Conservation (phyloP, 805 yeast species). For the Lipomyces mesembrius region DNA sequence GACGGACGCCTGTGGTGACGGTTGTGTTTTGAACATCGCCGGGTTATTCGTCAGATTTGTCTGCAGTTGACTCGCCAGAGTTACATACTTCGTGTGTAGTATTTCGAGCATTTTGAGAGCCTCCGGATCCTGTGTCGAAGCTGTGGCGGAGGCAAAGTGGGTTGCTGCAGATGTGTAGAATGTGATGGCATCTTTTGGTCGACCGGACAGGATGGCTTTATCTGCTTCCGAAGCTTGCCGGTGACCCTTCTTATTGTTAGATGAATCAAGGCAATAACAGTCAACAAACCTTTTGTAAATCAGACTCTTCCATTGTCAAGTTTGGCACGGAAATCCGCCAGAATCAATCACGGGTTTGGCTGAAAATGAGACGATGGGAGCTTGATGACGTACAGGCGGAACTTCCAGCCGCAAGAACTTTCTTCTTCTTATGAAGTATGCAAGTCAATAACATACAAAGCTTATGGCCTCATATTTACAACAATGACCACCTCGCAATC, state of each 20-base stretch:
- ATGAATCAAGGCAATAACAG: not conserved
- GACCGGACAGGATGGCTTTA: conserved; percentile 33
- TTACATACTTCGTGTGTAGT: conserved; percentile 23
- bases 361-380: not conserved
- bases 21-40: conserved; percentile 15
- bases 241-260: conserved; percentile 32
- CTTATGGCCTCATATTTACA: too few relatives aligned
- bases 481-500: not conserved
- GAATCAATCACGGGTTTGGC: not conserved
- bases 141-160: conserved; percentile 23
- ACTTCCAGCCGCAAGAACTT: not conserved
- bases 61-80: conserved; percentile 28
- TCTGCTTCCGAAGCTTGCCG: conserved; percentile 35
- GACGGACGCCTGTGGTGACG: conserved; percentile 8
- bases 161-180: conserved; percentile 34
- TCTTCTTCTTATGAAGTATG: too few relatives aligned
- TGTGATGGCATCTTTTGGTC: conserved; percentile 34
- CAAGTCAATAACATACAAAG: too few relatives aligned
- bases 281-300: not conserved
- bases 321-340: not conserved
- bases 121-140: conserved; percentile 33
- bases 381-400: not conserved
- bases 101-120: conserved; percentile 29
- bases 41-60: conserved; percentile 22
- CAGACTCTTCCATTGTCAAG: not conserved